Evolutionary conservation across 73 alveolate species (phyloP), one percentile per base, ranked within the genome.

Genomic region (Paramecium sexaurelia): DNA sequence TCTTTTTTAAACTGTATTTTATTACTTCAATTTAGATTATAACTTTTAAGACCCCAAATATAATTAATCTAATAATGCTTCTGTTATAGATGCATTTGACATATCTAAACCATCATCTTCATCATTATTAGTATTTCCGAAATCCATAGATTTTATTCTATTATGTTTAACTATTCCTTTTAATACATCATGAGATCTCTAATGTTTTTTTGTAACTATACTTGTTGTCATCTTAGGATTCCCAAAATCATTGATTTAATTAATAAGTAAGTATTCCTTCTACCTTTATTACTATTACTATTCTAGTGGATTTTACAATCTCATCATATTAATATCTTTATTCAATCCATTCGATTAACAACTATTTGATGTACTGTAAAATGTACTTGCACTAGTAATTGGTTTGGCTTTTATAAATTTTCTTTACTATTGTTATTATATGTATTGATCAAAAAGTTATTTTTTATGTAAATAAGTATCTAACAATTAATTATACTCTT

Each of bases 81-180:
- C 83, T 7, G 83, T 61, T 10, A 61, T 61, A 3, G 83, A 61
- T 29, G 83, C 83, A 61, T 61, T 61, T 26, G 83, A 61, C 83
- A 61, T 61, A 29, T 61, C 47, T 5, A 61, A 61, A 13, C 83
- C 83, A 22, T 61, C 83, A 61, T 61, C 83, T 10, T 29, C 43
- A 26, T 61, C 83, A 61, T 32, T 61, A 22, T 61, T 19, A 26
- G 5, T 10, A 26, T 11, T n/a, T n/a, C n/a, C n/a, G n/a, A n/a
- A 26, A n/a, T 61, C 83, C 83, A 61, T 61, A 0, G 83, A 61
- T 24, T 61, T 29, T 22, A 61, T 61, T 61, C 83, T 61, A 61
- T 61, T 61, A 61, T 61, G 83, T 61, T 61, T 61, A 9, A 61
- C 83, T 10, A 61, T 19, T 61, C 83, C 83, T 61, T 61, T 32